Percentiles rank a stretch among this genome's conserved stretches.
Conservation (phyloP, 306 rosid genomes). For the Elaeagnus macrophylla region DNA sequence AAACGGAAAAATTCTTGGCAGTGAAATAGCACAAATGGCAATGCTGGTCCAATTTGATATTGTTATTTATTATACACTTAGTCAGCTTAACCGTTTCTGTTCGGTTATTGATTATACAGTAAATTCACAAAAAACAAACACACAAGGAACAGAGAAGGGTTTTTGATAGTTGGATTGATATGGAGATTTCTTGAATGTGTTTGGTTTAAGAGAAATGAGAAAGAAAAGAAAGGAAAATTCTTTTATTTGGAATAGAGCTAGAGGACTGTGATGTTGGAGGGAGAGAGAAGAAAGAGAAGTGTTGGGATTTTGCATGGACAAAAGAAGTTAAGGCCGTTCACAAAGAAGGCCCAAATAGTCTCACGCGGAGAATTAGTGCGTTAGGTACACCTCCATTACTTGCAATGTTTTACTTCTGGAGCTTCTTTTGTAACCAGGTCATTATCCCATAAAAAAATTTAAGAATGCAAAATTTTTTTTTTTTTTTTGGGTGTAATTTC, state of each 20-base stretch:
- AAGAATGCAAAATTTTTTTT: no score
- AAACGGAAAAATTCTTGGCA: neutral
- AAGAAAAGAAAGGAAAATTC: neutral
- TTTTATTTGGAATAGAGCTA: neutral
- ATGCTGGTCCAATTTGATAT: neutral
- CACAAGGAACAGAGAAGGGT: neutral
- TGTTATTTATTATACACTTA: neutral
- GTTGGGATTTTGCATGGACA: conserved; percentile 49
- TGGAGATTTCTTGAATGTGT: neutral
- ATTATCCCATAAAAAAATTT: no score
- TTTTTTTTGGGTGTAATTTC: no score
- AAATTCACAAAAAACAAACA: neutral
- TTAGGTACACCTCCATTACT: no score
- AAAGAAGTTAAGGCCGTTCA: conserved; percentile 36
- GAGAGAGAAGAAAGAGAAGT: conserved; percentile 13
- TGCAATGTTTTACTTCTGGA: no score
- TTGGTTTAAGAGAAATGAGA: neutral
- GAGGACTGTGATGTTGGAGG: conserved; percentile 6
- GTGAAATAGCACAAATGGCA: neutral
- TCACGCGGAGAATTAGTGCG: no score
- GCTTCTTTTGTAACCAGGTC: no score
- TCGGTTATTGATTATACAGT: conserved; percentile 9
- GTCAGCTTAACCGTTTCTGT: conserved; percentile 3
- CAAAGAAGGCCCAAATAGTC: neutral
- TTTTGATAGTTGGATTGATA: neutral